Evolutionary conservation across 805 yeast genomes (phyloP), one percentile per base, ranked within the genome.

Genomic region (Lachancea dasiensis): DNA sequence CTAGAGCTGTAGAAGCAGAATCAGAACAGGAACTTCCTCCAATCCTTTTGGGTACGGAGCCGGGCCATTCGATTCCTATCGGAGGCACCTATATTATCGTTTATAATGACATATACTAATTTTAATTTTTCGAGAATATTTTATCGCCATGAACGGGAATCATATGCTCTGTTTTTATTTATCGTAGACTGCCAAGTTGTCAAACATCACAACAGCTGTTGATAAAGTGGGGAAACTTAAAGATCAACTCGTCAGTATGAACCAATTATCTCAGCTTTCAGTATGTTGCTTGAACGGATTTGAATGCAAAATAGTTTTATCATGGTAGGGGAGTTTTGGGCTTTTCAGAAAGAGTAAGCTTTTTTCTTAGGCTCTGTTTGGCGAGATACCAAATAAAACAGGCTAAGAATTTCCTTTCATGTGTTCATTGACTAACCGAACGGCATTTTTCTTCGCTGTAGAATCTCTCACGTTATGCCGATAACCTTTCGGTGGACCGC

Each of bases 1-100:
- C 66, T 86, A 31, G 81, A 77, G 2, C 39, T 73, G 22, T 54
- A 47, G 46, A 4, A 22, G 8, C n/a, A 15, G 8, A 6, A 7
- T 5, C 9, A 15, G 4, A 22, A 8, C 7, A 22, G 10, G 10
- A 8, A 8, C 24, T 10, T 22, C 7, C 7, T 22, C 10, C 10
- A 22, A 22, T 8, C 10, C 27, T 27, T 27, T 10, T 27, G 14
- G 8, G 15, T 5, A 25, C 13, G 13, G 6, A 18, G 29, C 16
- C n/a, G n/a, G 20, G 14, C 31, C 31, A 28, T 28, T 28, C 31
- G 31, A 28, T 17, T 28, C 31, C n/a, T 10, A 15, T 10, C 20
- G 31, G 31, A 22, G 24, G 10, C 10, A 8, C 7, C 10, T 22
- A 22, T 22, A 8, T 22, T 22, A 7, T 22, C 10, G 11, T 13